Percentiles rank a stretch among this genome's conserved stretches.
These are phyloP conservation scores for Tuber melanosporum DNA, from an alignment of 495 filamentous ascomycete species.

Conservation along the genomic window DNA sequence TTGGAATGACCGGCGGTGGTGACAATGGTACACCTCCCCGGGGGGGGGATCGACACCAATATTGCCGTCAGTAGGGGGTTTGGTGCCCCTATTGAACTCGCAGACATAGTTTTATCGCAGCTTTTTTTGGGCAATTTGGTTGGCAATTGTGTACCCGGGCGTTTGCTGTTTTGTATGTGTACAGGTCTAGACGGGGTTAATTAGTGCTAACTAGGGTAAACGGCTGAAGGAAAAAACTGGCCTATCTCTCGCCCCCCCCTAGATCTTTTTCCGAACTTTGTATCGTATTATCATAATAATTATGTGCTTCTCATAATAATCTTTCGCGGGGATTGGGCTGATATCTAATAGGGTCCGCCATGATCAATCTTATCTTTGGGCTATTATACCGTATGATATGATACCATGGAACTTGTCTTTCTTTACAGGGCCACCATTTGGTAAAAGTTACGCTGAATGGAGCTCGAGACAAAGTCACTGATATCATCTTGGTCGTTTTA, in stretches of 20 bases:
- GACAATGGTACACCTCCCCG: conserved; percentile 56
- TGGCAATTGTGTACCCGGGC: conserved; percentile 56
- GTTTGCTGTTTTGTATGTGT: conserved; percentile 48
- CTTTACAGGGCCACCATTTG: conserved; percentile 64
- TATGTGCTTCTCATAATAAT: not conserved
- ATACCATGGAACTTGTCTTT: conserved; percentile 49
- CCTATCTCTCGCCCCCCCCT: conserved; percentile 56
- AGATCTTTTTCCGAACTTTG: conserved; percentile 63
- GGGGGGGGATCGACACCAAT: conserved; percentile 51
- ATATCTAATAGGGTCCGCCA: conserved; percentile 50
- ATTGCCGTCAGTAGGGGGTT: conserved; percentile 50
- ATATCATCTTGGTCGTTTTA: conserved; percentile 55
- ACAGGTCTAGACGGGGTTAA: not conserved
- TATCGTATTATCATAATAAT: not conserved
- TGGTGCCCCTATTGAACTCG: conserved; percentile 63
- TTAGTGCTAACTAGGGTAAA: conserved; percentile 33
- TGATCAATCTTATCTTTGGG: conserved; percentile 62
- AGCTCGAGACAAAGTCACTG: not conserved
- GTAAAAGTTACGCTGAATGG: not conserved
- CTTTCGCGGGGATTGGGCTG: not conserved
- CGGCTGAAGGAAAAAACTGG: conserved; percentile 54
- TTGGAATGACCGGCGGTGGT: conserved; percentile 54
- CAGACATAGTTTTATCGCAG: conserved; percentile 65
- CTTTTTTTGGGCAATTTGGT: conserved; percentile 59
- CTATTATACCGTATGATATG: conserved; percentile 49